Base-by-base conservation (phyloP, 768 basidiomycete genomes). In the Phlebiopsis gigantea region DNA sequence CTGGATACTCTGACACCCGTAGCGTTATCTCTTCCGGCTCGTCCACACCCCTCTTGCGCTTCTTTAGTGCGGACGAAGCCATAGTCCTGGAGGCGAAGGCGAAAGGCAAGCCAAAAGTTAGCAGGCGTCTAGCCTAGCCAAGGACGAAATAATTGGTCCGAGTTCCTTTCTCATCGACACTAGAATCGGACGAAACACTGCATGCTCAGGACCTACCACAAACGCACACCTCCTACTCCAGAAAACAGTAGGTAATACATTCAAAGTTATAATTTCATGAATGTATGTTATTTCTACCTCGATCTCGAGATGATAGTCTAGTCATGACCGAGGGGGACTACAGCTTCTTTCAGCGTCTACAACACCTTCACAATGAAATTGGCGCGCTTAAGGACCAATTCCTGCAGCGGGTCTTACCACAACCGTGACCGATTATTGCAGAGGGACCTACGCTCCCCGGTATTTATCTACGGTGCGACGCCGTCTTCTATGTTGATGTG, bases 11-110 rank as follows among this genome's bases (percentile, higher is more conserved):
- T 31, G 74, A 72, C 54, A 76, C 57, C 60, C 69, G 66, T 31
- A 81, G 69, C 45, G 73, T 69, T 55, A 74, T 58, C 50, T 69
- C 69, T 39, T 57, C 63, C 42, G 67, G 60, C 57, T 72, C 75
- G 39, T 62, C 73, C 51, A 65, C 62, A 55, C 53, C 71, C 59
- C 80, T 74, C 65, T 83, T 83, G 56, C 80, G 75, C 65, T 83
- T 82, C 56, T 67, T 65, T 41, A 63, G 62, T 24, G 46, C 17
- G 4, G 46, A 30, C 22, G 58, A 55, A 22, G 57, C 51, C 51
- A 58, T 54, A 26, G 43, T 26, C 25, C 25, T 7, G 39, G 17
- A 12, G 42, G 53, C 29, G 41, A 21, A 4, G 17, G 52, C 39
- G 26, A 12, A 19, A 10, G 28, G 30, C 12, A 31, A 26, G 47